Evolutionary conservation across 2,329 filamentous ascomycete genomes (phyloP).

Genomic region (Drechslera avenae): DNA sequence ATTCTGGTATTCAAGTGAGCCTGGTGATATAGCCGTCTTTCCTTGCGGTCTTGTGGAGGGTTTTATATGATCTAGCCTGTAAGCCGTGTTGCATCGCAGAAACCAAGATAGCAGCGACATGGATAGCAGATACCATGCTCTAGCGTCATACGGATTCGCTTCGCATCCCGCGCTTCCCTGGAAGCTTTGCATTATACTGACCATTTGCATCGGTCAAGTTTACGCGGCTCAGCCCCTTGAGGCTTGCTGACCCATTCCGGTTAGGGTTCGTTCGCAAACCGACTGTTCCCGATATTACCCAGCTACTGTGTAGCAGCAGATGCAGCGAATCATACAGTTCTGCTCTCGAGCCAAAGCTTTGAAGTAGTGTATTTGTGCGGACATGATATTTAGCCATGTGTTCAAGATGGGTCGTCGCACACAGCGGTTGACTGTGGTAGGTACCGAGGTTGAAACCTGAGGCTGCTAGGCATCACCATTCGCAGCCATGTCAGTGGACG

Average conservation of each 20-base stretch:
- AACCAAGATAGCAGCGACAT: constrained; percentile 10
- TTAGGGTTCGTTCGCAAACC: constrained; percentile 20
- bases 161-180: constrained; percentile 31
- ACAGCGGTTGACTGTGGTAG: constrained; percentile 18
- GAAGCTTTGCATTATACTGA: constrained; percentile 28
- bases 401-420: constrained; percentile 10
- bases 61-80: constrained; percentile 30
- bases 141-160: constrained; percentile 32
- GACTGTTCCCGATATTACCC: constrained; percentile 17
- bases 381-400: background rate
- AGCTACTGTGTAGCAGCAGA: constrained; percentile 3
- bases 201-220: constrained; percentile 23
- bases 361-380: constrained; percentile 5
- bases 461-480: constrained; percentile 43
- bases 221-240: constrained; percentile 26
- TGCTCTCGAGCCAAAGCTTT: background rate
- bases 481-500: constrained; percentile 31
- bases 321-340: constrained; percentile 9
- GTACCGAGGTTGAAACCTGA: constrained; percentile 12
- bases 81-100: constrained; percentile 17
- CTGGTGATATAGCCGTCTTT: constrained; percentile 9
- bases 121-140: constrained; percentile 17
- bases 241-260: constrained; percentile 23
- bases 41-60: constrained; percentile 24
- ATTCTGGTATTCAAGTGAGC: background rate